Conservation (phyloP, 345 rosid genomes). For the Syzygium aromaticum region DNA sequence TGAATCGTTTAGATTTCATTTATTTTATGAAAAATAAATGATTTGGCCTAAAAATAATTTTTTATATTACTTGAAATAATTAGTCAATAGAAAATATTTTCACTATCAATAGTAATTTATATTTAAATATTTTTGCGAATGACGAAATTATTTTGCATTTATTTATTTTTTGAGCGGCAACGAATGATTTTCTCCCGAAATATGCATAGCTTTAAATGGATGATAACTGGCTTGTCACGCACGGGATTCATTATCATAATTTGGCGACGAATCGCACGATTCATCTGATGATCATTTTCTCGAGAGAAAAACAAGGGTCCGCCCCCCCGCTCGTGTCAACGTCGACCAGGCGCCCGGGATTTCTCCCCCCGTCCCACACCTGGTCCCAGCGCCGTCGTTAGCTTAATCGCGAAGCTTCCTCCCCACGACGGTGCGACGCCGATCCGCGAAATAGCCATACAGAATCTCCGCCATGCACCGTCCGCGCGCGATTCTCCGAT, state of each 20-base stretch:
- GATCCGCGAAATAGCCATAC: background rate
- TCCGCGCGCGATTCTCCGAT: background rate
- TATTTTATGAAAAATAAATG: rapidly evolving
- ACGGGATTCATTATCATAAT: background rate
- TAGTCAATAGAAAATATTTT: too few relatives aligned
- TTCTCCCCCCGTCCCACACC: background rate
- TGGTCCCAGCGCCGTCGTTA: background rate
- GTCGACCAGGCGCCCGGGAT: background rate
- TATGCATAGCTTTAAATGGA: too few relatives aligned
- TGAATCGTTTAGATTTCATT: background rate
- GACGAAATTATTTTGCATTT: background rate
- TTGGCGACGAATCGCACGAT: background rate
- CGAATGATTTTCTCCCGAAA: background rate
- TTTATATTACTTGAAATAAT: background rate
- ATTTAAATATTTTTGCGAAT: too few relatives aligned
- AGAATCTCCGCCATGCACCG: background rate
- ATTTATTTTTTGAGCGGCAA: too few relatives aligned
- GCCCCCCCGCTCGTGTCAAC: background rate
- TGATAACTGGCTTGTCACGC: background rate
- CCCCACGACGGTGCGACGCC: background rate
- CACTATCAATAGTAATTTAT: too few relatives aligned
- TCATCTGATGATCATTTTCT: background rate
- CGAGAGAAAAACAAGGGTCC: background rate
- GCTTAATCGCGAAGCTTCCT: background rate
- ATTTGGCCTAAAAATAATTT: background rate